Base-by-base conservation (phyloP, 257 asterid genomes). In the Cynanchum wilfordii region DNA sequence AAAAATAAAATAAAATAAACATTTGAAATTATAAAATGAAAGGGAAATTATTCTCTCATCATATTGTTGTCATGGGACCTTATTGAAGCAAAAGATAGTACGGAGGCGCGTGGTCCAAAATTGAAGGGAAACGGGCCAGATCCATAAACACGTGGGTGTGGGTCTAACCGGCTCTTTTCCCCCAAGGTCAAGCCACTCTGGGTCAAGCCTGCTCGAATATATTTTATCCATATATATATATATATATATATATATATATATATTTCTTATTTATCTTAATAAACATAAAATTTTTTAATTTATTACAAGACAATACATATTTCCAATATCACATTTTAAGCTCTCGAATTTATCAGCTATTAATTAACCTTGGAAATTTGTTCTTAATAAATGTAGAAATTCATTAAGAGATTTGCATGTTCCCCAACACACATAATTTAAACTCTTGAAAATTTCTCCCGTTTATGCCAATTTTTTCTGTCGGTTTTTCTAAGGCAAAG, bases 61-160 rank as follows among this genome's bases (percentile, higher is more conserved):
- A 29, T 5, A 25, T 64, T 7, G n/a, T 51, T 42, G 47, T 42
- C 47, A 42, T 42, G 47, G 12, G 47, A 10, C 47, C 47, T 42
- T 8, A 40, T 1, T 38, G 42, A 38, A 38, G 42, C 6, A 10
- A 33, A 9, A n/a, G 56, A 44, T 36, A 15, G 57, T 6, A 64
- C 27, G 29, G 56, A 67, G n/a, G 72, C 60, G 60, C 44, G 69
- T 42, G 72, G 20, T 33, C 65, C 74, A 15, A 59, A n/a, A 13
- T 58, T 57, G 75, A 62, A 76, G 65, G 63, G 70, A 57, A 64
- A 54, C 2, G 66, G 29, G 42, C 27, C 60, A 54, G 12, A 2
- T 66, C 51, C 62, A 40, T 63, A 55, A 47, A 68, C 83, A 52
- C 10, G 59, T 54, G 59, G 22, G 27, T 20, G 22, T 49, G 59